Evolutionary conservation across 495 filamentous ascomycete genomes (phyloP).

Genomic region (Pyrenula massariospora): DNA sequence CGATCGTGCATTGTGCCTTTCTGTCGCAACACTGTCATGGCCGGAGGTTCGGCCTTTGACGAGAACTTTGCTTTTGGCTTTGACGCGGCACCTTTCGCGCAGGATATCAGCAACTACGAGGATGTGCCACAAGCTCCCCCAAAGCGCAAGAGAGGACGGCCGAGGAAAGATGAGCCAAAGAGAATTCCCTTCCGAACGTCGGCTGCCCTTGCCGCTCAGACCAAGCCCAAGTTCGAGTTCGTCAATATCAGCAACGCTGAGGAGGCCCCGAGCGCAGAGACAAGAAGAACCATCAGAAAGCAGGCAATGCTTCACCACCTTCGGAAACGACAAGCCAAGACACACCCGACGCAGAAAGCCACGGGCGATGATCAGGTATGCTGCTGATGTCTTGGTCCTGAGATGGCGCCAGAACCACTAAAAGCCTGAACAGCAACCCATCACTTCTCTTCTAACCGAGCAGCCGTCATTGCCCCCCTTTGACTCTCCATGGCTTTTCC

Average conservation of each 20-base stretch:
- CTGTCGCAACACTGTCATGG: neutral
- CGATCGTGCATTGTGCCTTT: neutral
- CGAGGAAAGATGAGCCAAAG: neutral
- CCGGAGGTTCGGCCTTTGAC: neutral
- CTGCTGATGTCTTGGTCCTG: neutral
- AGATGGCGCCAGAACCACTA: neutral
- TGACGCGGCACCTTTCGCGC: neutral
- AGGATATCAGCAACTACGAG: neutral
- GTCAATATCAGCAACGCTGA: neutral
- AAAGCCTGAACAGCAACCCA: neutral
- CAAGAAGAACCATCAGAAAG: neutral
- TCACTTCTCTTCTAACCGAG: neutral
- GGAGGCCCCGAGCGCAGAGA: neutral
- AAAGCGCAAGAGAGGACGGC: neutral
- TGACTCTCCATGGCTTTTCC: neutral
- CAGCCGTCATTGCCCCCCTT: neutral
- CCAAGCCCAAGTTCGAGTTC: neutral
- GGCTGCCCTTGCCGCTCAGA: neutral
- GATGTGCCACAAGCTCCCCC: neutral
- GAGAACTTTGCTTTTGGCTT: neutral
- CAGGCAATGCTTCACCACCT: neutral
- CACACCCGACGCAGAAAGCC: neutral
- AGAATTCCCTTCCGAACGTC: neutral
- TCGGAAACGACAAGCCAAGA: neutral
- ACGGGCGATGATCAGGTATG: neutral